Base-by-base conservation (phyloP, 2,329 filamentous ascomycete species). In the Claviceps humidiphila region DNA sequence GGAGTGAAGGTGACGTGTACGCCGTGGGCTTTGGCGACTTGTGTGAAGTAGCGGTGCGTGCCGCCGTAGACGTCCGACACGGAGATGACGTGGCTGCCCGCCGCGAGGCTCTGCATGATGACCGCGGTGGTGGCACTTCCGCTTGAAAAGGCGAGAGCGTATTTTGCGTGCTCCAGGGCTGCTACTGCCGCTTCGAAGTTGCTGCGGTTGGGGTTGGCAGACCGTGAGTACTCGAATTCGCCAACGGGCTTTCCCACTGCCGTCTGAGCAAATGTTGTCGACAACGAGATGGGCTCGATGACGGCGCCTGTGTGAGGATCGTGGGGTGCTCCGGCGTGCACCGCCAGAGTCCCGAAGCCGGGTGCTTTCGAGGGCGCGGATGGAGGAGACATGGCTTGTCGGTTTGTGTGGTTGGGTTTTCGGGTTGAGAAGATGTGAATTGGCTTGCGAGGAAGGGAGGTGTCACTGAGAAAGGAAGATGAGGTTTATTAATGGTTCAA, bases 21-120 rank as follows among this genome's bases (percentile, higher is more conserved):
- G 62, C 91, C 89, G 69, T 98, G 93, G 26, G 93, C 89, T 63
- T 88, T 83, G 53, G 93, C 93, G 49, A 97, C 93, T 73, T 96
- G 90, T 58, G 93, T 98, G 76, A 98, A 98, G 76, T 98, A 98
- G 63, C 93, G 81, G 74, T 98, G 93, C 43, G 93, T 98, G 61
- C 93, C 93, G 60, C 93, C 93, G 69, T 98, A 98, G 61, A 98
- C 90, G 68, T 98, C 93, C 46, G 89, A 95, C 47, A 98, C 89
- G 56, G 89, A 96, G 61, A 98, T 84, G 63, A 98, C 88, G 72
- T 98, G 93, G 47, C 88, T 93, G 56, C 89, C 90, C 13, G 86
- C 78, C 24, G 91, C 89, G 53, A 98, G 80, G 60, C 87, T 93
- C 73, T 97, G 93, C 54, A 98, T 81, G 64, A 98, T 89, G 60